These are phyloP conservation scores for Lactarius hatsudake DNA, from an alignment of 768 basidiomycete genomes.

Conservation along the genomic window DNA sequence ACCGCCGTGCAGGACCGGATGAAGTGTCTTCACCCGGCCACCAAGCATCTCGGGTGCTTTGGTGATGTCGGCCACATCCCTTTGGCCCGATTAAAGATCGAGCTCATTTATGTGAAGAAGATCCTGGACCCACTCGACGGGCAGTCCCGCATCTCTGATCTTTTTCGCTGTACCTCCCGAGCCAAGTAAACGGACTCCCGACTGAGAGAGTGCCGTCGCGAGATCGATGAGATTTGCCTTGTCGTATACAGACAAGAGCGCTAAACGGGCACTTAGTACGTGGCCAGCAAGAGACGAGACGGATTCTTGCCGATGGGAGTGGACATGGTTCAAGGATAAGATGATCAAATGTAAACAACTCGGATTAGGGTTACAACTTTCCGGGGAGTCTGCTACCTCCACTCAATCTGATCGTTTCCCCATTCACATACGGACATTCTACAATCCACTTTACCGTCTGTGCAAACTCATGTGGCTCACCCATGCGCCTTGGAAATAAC, in stretches of 20 bases:
- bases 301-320: conserved; percentile 35
- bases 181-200: conserved; percentile 86
- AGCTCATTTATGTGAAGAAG: neutral
- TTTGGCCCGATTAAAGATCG: conserved; percentile 34
- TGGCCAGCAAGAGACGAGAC: conserved; percentile 1
- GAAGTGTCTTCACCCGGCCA: conserved; percentile 96
- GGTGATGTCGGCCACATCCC: conserved; percentile 96
- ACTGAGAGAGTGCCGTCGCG: conserved; percentile 75
- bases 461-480: conserved; percentile 34
- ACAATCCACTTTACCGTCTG: conserved; percentile 33
- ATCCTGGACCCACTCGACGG: conserved; percentile 69
- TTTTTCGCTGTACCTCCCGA: conserved; percentile 98
- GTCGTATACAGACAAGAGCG: conserved; percentile 94
- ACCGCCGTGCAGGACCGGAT: conserved; percentile 98
- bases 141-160: conserved; percentile 89
- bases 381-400: conserved; percentile 30
- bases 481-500: conserved; percentile 40
- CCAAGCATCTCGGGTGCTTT: conserved; percentile 99
- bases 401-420: conserved; percentile 33
- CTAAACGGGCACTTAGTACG: conserved; percentile 39
- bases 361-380: conserved; percentile 26
- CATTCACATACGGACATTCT: conserved; percentile 37
- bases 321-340: conserved; percentile 30
- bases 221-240: conserved; percentile 88
- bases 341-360: neutral